A percentile compares a stretch with the other conserved stretches of the same genome.
phyloP scores from a whole-genome alignment of 441 rosid genomes.

The Adansonia madagascariensis region DNA sequence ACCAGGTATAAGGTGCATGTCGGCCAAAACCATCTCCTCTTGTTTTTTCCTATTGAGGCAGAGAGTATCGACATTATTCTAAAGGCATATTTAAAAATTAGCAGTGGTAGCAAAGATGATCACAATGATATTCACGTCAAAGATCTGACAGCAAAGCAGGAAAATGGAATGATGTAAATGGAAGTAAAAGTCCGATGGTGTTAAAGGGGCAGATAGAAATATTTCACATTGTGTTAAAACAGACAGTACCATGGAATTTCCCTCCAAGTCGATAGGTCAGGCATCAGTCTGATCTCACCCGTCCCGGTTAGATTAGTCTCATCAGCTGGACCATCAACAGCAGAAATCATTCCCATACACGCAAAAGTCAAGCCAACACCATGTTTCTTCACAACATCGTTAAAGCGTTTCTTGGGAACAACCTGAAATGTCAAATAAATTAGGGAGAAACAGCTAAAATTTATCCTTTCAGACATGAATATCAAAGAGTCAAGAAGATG shows the following conservation, averaged over 20 bases:
- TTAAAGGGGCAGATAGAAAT: slow-evolving; percentile 5
- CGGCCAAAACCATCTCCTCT: slow-evolving; percentile 95
- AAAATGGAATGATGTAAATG: background rate
- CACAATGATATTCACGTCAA: background rate
- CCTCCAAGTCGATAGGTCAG: slow-evolving; percentile 73
- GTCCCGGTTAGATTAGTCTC: slow-evolving; percentile 71
- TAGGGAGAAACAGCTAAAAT: background rate
- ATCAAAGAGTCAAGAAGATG: background rate
- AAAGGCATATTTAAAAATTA: background rate
- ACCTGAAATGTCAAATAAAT: slow-evolving; percentile 49
- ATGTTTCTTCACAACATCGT: slow-evolving; percentile 58
- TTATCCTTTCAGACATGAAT: slow-evolving; percentile 5
- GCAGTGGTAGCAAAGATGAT: background rate
- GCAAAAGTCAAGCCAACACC: slow-evolving; percentile 88
- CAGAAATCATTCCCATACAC: slow-evolving; percentile 81
- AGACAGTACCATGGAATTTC: slow-evolving; percentile 74
- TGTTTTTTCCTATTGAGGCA: slow-evolving; percentile 54
- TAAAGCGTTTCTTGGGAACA: slow-evolving; percentile 75
- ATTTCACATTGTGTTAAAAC: background rate
- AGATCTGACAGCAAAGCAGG: background rate
- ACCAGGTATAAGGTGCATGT: slow-evolving; percentile 83
- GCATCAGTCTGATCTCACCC: slow-evolving; percentile 89
- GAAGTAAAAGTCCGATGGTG: background rate
- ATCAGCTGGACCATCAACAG: slow-evolving; percentile 74
- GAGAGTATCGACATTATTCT: slow-evolving; percentile 1